Evolutionary conservation across 129 eudicot species (phyloP), one percentile per base, ranked within the genome.

Genomic region (Flaveria bidentis): DNA sequence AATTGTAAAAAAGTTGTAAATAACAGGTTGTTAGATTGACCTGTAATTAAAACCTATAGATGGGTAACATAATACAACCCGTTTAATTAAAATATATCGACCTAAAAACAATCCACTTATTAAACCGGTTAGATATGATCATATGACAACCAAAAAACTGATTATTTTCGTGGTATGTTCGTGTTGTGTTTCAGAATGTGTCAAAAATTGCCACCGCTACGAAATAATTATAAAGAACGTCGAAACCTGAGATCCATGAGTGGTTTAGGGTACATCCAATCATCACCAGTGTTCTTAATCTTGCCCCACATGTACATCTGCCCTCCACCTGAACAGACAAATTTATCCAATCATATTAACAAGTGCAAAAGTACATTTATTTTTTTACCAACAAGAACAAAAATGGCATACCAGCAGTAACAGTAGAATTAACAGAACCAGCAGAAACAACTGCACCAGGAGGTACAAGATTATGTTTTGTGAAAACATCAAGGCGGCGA

Each of bases 291-390:
- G 81, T 76, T 87, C 90, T 94, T 94, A 63, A 94, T 61, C 80
- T 94, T 94, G 0, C 98, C 98, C 98, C 98, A 94, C 98, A 94
- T 94, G 81, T 88, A 94, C 72, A 94, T 80, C 84, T 94, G 98
- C 64, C 98, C 98, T 71, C 97, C 98, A 77, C 88, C 98, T 94
- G 80, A 56, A 80, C 44, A 60, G 2, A 67, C 20, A 67, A 36
- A 55, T 49, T 58, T 30, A n/a, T 7, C 49, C 30, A 28, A 2
- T 28, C 30, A 28, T 28, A 28, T 28, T 28, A 28, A 28, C 30
- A 28, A 2, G 30, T 28, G 30, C 30, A 28, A 28, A 28, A 28
- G 30, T 2, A 28, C 3, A 28, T 28, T 28, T 2, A 2, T 28
- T 28, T 2, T 28, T 28, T 28, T 2, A 28, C 30, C 30, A 2